Conservation (phyloP, 768 basidiomycete species). For the Phaffia australis region DNA sequence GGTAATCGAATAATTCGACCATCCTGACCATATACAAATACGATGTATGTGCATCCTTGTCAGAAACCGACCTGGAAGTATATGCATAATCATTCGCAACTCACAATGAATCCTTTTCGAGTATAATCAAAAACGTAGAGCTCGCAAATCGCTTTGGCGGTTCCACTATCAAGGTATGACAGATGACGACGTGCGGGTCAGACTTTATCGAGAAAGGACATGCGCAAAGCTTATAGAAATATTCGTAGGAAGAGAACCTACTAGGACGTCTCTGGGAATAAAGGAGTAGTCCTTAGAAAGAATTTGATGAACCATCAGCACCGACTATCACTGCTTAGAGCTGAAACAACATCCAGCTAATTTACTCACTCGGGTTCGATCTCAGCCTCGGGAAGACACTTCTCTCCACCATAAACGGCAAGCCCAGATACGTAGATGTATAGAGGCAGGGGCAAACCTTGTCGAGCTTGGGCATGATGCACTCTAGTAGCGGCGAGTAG, state of each 20-base stretch:
- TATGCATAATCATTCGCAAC: no score
- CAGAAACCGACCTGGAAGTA: background rate
- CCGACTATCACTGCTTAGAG: background rate
- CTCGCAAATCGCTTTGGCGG: conserved; percentile 37
- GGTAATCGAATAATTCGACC: conserved; percentile 37
- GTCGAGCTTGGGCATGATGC: conserved; percentile 29
- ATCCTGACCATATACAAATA: conserved; percentile 30
- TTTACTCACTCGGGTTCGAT: conserved; percentile 34
- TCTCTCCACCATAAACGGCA: conserved; percentile 37
- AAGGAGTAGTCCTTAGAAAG: conserved; percentile 32
- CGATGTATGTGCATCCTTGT: background rate
- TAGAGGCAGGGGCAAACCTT: conserved; percentile 29
- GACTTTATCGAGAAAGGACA: background rate
- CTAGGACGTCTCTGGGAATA: conserved; percentile 36
- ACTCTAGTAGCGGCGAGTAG: conserved; percentile 31
- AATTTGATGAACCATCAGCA: background rate
- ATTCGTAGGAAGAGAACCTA: no score
- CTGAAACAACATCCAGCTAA: background rate
- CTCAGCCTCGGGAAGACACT: conserved; percentile 31
- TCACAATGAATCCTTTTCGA: conserved; percentile 31
- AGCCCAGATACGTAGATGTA: conserved; percentile 37
- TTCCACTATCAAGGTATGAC: conserved; percentile 25
- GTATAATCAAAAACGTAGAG: conserved; percentile 38
- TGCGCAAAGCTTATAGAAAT: no score
- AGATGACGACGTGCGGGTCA: background rate